Evolutionary conservation across 441 rosid species (phyloP).

Genomic region (Erysimum cheiri): DNA sequence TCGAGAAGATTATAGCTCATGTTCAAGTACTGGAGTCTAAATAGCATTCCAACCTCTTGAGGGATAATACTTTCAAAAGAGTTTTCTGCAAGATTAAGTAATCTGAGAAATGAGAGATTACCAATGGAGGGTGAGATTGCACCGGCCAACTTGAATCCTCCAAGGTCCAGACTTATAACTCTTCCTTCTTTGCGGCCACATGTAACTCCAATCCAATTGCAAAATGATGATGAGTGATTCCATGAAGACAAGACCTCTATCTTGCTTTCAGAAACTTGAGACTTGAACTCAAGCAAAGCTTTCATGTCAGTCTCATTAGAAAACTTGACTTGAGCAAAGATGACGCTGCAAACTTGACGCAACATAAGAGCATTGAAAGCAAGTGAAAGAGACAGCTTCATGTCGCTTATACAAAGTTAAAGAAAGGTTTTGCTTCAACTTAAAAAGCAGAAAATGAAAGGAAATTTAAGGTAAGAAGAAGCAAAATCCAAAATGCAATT

Average conservation of each 20-base stretch:
- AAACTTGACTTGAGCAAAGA: constrained; percentile 16
- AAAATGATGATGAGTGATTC: constrained; percentile 33
- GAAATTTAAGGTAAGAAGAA: constrained; percentile 17
- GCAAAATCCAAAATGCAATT: constrained; percentile 19
- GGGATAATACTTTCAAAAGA: constrained; percentile 36
- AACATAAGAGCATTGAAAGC: constrained; percentile 20
- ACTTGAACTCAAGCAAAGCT: constrained; percentile 41
- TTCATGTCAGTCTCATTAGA: constrained; percentile 37
- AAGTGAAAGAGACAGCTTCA: constrained; percentile 37
- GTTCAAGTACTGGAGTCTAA: constrained; percentile 37
- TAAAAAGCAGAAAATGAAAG: neutral
- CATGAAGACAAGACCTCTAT: constrained; percentile 37
- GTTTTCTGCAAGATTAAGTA: constrained; percentile 37
- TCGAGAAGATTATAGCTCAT: constrained; percentile 40
- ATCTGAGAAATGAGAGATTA: constrained; percentile 43
- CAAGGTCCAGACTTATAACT: constrained; percentile 38
- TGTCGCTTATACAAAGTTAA: constrained; percentile 16
- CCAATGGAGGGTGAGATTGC: constrained; percentile 40
- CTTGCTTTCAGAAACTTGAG: constrained; percentile 31
- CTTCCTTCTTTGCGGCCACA: constrained; percentile 29
- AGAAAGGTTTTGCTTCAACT: neutral
- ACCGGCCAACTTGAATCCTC: constrained; percentile 25
- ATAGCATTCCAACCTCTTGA: constrained; percentile 36
- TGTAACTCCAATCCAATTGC: constrained; percentile 36
- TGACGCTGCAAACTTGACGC: neutral